Evolutionary conservation across 139 green algal species (phyloP), one percentile per base, ranked within the genome.

Genomic region (Picochlorum sp.): DNA sequence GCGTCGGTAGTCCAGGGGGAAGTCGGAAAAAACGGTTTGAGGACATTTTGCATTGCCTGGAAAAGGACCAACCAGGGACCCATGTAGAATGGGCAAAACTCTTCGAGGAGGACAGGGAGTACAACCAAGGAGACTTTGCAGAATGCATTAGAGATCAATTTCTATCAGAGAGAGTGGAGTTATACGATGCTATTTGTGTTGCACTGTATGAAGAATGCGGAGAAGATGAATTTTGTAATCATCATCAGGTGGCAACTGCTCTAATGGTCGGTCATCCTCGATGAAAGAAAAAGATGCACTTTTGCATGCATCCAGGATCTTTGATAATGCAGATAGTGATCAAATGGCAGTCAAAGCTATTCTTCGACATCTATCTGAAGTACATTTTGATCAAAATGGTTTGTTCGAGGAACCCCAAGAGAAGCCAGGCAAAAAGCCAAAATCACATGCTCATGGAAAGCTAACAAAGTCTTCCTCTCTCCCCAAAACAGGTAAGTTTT

Each of bases 71-170:
- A 73, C 66, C 69, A 6, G 72, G 67, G 4, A 45, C 50, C 20
- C 62, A 14, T 18, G 65, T 83, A 10, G 47, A 76, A 66, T 71
- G 76, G 62, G 61, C 28, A 20, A 81, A 77, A 45, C 16, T 86
- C n/a, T 86, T 86, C 47, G 80, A 86, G 60, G 78, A 86, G 59
- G 80, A 86, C 56, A 58, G 79, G 3, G 80, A 86, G 52, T 86
- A 74, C 63, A 86, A 86, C 51, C 80, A 67, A 78, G 77, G 78
- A 30, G 71, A 75, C 26, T 86, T 86, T 82, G 80, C 75, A 18
- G 80, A 86, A 79, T 54, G 49, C n/a, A 59, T 86, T 37, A 68
- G 75, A 2, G 79, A 85, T 62, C 80, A 86, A 71, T 81, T 74
- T 47, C 57, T 86, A 60, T 37, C 69, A 34, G 80, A 86, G 56